These are phyloP conservation scores for Blastocystis sp. DNA, from an alignment of 352 stramenopile species.

Conservation along the genomic window DNA sequence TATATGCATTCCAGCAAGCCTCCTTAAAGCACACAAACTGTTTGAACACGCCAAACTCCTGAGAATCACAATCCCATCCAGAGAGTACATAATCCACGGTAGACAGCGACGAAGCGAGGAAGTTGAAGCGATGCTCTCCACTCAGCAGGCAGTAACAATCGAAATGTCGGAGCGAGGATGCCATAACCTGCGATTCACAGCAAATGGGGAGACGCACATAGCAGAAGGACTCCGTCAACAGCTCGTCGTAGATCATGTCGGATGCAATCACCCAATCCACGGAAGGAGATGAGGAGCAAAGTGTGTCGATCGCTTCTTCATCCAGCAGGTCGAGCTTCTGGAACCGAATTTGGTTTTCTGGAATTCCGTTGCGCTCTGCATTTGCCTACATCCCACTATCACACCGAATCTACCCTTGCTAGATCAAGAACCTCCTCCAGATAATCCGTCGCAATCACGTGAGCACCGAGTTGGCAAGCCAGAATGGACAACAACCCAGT, in stretches of 20 bases:
- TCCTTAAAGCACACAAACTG: conserved; percentile 48
- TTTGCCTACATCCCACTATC: conserved; percentile 8
- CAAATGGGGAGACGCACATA: neutral
- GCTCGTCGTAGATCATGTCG: conserved; percentile 62
- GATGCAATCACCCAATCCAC: conserved; percentile 46
- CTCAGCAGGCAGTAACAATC: conserved; percentile 28
- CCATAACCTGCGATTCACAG: conserved; percentile 31
- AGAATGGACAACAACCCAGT: conserved; percentile 14
- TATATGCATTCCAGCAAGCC: conserved; percentile 33
- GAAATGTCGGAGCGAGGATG: neutral
- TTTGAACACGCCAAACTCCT: conserved; percentile 49
- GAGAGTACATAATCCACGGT: conserved; percentile 36
- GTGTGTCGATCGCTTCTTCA: neutral
- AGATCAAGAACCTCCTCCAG: neutral
- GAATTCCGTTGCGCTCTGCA: neutral
- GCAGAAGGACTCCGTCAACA: conserved; percentile 41
- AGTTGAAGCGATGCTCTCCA: conserved; percentile 48
- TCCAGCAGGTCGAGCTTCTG: conserved; percentile 7
- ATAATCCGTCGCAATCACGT: conserved; percentile 51
- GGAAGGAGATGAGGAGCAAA: neutral
- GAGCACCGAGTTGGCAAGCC: neutral
- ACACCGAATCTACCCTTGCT: neutral
- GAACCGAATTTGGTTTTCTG: conserved; percentile 14
- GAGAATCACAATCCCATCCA: neutral
- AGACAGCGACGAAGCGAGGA: neutral